Evolutionary conservation across 1,139 yeast genomes (phyloP).

Genomic region (Lodderomyces theae): DNA sequence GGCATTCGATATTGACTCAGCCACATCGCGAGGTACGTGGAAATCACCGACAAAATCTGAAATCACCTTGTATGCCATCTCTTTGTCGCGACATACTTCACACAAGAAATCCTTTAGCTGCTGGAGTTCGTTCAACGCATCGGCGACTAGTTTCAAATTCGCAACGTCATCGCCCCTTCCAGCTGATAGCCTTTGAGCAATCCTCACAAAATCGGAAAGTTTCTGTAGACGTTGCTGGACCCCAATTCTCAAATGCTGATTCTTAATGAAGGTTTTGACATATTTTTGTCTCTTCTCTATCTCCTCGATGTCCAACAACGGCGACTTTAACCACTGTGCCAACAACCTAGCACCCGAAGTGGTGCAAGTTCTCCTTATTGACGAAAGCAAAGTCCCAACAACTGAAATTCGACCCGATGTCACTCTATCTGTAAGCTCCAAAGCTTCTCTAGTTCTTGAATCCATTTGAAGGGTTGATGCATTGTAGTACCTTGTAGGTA

Average conservation of each 20-base stretch:
- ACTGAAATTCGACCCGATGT: constrained; percentile 49
- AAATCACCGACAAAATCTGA: constrained; percentile 23
- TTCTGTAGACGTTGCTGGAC: constrained; percentile 24
- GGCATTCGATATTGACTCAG: constrained; percentile 26
- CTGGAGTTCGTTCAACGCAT: constrained; percentile 28
- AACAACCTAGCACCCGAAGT: constrained; percentile 77
- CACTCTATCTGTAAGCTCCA: constrained; percentile 62
- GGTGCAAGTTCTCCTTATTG: constrained; percentile 72
- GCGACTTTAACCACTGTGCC: constrained; percentile 80
- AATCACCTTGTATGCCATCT: constrained; percentile 14
- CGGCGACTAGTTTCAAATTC: constrained; percentile 32
- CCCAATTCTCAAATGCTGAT: constrained; percentile 32
- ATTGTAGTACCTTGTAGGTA: constrained; percentile 41
- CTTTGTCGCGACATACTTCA: constrained; percentile 16
- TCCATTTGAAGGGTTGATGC: constrained; percentile 71
- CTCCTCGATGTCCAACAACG: constrained; percentile 58
- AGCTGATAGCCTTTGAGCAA: constrained; percentile 36
- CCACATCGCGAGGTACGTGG: constrained; percentile 29
- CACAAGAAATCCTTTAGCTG: constrained; percentile 23
- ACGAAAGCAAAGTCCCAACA: constrained; percentile 67
- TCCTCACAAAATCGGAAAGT: constrained; percentile 40
- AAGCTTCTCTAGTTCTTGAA: constrained; percentile 73
- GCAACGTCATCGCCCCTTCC: constrained; percentile 34
- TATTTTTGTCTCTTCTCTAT: constrained; percentile 60
- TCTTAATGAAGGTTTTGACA: constrained; percentile 51